Conservation (phyloP, 202 grass and related monocot species). For the Sporobolus alterniflorus region DNA sequence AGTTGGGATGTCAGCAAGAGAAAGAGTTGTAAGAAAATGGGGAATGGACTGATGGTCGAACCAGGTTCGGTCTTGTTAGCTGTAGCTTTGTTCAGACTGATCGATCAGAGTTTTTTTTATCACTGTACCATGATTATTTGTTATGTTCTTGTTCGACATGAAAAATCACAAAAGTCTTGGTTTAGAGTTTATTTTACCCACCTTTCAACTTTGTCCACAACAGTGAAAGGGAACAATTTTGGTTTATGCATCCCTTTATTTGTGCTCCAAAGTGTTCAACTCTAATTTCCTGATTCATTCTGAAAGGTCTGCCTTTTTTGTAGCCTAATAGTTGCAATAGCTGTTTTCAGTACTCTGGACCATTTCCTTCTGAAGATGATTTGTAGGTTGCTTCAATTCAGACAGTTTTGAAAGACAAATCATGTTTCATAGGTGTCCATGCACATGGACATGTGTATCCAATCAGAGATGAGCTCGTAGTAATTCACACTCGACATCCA, state of each 20-base stretch:
- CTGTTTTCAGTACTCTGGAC: background rate
- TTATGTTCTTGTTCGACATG: background rate
- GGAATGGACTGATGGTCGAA: constrained; percentile 49
- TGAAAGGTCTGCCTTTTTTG: background rate
- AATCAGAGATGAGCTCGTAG: no score
- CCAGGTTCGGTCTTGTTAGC: background rate
- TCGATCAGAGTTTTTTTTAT: background rate
- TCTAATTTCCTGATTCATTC: background rate
- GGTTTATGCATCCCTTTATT: background rate
- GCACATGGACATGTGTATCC: background rate
- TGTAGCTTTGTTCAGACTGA: background rate
- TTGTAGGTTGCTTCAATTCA: background rate
- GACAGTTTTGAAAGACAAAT: background rate
- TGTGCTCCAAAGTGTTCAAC: background rate
- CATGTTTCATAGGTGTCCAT: background rate
- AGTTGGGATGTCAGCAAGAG: constrained; percentile 54
- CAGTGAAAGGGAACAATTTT: background rate
- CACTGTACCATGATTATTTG: background rate
- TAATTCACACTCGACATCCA: no score
- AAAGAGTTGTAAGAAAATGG: constrained; percentile 79
- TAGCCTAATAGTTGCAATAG: background rate
- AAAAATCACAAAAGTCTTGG: background rate
- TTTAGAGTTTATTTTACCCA: background rate
- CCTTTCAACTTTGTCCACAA: background rate
- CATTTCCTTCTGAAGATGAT: background rate